Evolutionary conservation across 805 yeast genomes (phyloP), one percentile per base, ranked within the genome.

Genomic region (Yarrowia porcina): DNA sequence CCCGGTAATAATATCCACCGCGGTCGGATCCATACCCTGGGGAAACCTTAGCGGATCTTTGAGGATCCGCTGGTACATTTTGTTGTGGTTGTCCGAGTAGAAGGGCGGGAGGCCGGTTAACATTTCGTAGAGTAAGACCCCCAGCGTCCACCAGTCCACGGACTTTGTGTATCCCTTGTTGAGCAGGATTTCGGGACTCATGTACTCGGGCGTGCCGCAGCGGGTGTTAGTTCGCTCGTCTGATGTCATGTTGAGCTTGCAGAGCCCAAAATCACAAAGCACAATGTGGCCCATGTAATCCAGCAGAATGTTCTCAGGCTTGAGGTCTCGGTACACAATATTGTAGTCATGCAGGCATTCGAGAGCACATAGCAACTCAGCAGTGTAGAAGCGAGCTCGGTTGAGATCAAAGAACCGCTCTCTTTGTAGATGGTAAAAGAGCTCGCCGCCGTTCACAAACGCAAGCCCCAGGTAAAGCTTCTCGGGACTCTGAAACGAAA

Each of bases 61-160:
- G 64, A 94, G 76, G 67, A 94, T 94, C 77, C 93, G 94, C 70
- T 89, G 85, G 77, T 94, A 94, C 99, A 94, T 94, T 47, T 85
- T 85, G 64, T 91, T 87, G 7, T 88, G 88, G 74, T 92, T 94
- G 72, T 92, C 97, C 72, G 94, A 98, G 72, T 90, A 94, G 73
- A 90, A 94, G 39, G 99, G 99, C 5, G 99, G 99, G 67, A 94
- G 80, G 0, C 98, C 97, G 1, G 97, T 91, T 65, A 94, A 79
- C 99, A 94, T 94, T 73, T 93, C 99, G 73, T 90, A 94, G 45
- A 94, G 79, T 61, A 94, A 79, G n/a, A 93, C 92, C 45, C 99
- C 99, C 68, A 94, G 79, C 1, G 99, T 94, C 99, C 99, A 94
- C 93, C 97, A 94, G 75, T 94, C 99, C 25, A 94, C 98, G 11